A percentile compares a stretch with the other conserved stretches of the same genome.
These are phyloP conservation scores for Epichloe brachyelytri DNA, from an alignment of 2,329 filamentous ascomycete species.

Conservation along the genomic window DNA sequence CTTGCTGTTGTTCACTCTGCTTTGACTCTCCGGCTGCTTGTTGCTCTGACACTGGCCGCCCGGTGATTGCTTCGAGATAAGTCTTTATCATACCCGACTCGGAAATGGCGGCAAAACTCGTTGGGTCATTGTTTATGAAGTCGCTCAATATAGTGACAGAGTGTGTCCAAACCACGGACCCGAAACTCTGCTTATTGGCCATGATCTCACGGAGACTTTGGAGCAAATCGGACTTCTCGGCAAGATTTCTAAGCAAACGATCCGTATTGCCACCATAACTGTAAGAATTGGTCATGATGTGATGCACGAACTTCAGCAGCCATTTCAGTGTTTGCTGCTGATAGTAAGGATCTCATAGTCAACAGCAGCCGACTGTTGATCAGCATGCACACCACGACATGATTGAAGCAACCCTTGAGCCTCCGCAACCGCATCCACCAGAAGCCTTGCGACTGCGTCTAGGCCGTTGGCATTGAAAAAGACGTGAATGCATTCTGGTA, in stretches of 20 bases:
- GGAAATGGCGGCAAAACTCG: slow-evolving; percentile 89
- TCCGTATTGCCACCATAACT: slow-evolving; percentile 69
- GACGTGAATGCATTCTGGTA: slow-evolving; percentile 75
- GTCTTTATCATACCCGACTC: slow-evolving; percentile 84
- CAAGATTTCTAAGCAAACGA: slow-evolving; percentile 78
- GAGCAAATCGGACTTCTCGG: slow-evolving; percentile 81
- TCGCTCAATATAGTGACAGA: slow-evolving; percentile 83
- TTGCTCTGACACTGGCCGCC: slow-evolving; percentile 27
- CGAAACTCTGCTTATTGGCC: slow-evolving; percentile 65
- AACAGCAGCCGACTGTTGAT: slow-evolving; percentile 64
- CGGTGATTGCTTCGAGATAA: slow-evolving; percentile 70
- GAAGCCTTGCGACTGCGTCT: slow-evolving; percentile 78
- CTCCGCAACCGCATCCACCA: slow-evolving; percentile 63
- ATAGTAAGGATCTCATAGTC: slow-evolving; percentile 89
- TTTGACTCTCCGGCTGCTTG: slow-evolving; percentile 16
- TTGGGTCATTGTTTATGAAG: slow-evolving; percentile 98
- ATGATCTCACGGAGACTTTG: slow-evolving; percentile 70
- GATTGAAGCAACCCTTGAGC: slow-evolving; percentile 53
- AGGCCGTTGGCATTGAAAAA: slow-evolving; percentile 75
- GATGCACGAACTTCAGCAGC: slow-evolving; percentile 90
- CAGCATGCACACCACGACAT: slow-evolving; percentile 57
- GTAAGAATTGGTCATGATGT: slow-evolving; percentile 74
- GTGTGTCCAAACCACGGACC: slow-evolving; percentile 91
- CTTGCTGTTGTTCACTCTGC: slow-evolving; percentile 18
- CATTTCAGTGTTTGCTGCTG: slow-evolving; percentile 89